Conservation (phyloP, 257 asterid genomes). For the Sherardia arvensis region DNA sequence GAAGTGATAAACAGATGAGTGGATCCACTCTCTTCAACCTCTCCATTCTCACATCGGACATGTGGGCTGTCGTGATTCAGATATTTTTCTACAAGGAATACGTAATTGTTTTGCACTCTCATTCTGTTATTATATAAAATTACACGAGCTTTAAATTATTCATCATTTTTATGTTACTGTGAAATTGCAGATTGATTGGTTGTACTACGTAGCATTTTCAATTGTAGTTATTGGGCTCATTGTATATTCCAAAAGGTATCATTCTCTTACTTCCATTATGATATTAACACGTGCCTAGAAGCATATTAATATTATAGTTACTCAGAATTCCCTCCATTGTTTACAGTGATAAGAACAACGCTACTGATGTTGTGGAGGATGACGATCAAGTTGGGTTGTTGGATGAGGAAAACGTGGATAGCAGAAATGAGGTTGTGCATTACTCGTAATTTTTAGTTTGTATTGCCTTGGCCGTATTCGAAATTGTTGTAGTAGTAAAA, state of each 20-base stretch:
- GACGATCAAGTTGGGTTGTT: constrained; percentile 24
- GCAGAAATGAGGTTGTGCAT: constrained; percentile 5
- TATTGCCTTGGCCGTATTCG: neutral
- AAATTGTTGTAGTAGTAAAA: neutral
- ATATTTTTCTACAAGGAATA: constrained; percentile 62
- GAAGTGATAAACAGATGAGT: constrained; percentile 38
- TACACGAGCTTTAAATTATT: neutral
- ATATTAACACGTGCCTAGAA: neutral
- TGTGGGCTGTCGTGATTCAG: constrained; percentile 71
- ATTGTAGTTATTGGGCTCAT: constrained; percentile 49
- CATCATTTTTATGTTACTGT: neutral
- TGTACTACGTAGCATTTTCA: constrained; percentile 50
- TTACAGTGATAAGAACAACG: constrained; percentile 27
- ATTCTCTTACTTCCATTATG: constrained; percentile 1
- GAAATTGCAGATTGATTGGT: constrained; percentile 58
- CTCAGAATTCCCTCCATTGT: neutral
- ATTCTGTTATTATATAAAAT: neutral
- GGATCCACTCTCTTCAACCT: constrained; percentile 76
- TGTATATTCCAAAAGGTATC: constrained; percentile 46
- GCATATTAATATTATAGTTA: neutral
- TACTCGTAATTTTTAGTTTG: neutral
- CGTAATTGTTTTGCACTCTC: constrained; percentile 19
- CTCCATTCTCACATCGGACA: constrained; percentile 68
- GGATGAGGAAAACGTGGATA: constrained; percentile 26
- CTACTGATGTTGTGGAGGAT: constrained; percentile 11